Evolutionary conservation across 2,329 filamentous ascomycete genomes (phyloP).

Genomic region (Aspergillus aculeatinus): DNA sequence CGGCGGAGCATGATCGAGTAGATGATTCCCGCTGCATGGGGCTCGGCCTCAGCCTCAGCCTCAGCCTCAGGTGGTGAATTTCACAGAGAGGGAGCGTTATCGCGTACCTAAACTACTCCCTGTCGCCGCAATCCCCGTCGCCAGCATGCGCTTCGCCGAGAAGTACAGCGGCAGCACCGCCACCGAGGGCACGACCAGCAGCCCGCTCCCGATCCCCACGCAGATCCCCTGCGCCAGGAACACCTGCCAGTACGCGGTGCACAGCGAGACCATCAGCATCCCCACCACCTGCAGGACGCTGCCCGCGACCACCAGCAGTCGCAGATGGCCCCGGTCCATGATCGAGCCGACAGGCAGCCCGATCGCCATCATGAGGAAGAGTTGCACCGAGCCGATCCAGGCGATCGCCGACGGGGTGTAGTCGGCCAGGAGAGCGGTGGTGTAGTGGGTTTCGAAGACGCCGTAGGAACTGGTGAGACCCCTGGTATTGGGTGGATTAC

Average conservation of each 20-base stretch:
- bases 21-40: constrained; percentile 13
- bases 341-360: constrained; percentile 46
- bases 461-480: neutral
- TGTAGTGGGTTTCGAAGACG: constrained; percentile 10
- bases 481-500: neutral
- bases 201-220: constrained; percentile 51
- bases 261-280: constrained; percentile 17
- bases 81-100: too few species aligned
- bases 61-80: too few species aligned
- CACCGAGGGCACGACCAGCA: neutral
- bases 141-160: constrained; percentile 39
- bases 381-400: constrained; percentile 54
- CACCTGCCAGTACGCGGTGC: constrained; percentile 51
- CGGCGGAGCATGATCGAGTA: constrained; percentile 45
- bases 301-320: constrained; percentile 20
- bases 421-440: constrained; percentile 26
- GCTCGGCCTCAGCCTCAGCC: too few species aligned
- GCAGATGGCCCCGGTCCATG: constrained; percentile 46
- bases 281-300: constrained; percentile 21
- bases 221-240: constrained; percentile 56
- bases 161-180: constrained; percentile 41
- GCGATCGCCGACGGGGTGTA: constrained; percentile 40
- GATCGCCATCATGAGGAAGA: constrained; percentile 44
- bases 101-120: constrained; percentile 30
- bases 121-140: constrained; percentile 45